Evolutionary conservation across 331 rosid species (phyloP), one percentile per base, ranked within the genome.

Genomic region (Quercus tomentella): DNA sequence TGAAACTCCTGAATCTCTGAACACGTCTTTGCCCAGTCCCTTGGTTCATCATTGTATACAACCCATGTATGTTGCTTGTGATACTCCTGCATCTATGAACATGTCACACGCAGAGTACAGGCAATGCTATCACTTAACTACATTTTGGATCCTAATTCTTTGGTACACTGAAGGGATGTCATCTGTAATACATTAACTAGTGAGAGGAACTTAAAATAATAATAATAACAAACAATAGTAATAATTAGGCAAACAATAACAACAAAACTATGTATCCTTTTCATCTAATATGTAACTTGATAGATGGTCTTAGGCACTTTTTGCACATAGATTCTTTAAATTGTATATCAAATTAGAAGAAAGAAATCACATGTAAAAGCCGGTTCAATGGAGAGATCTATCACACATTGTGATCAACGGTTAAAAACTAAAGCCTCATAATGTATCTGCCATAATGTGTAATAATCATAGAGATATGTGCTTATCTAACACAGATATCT

Each of bases 81-180:
- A 25, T 77, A 79, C 71, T 80, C 88, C 72, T 57, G 85, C 76
- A 85, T 85, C 78, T 87, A 86, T 33, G 86, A 84, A 83, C 90
- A 82, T 56, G 49, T 70, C 56, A 86, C 77, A 81, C 82, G 85
- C 57, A 86, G 55, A 56, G 81, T 83, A 82, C 86, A 79, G 62
- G 78, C 70, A 66, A 85, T 84, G 91, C 82, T 84, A 66, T 83
- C 84, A 58, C 88, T 78, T 49, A 87, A 65, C 70, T 76, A 80
- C 88, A 58, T 84, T 60, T 82, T 86, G 37, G 82, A 83, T 75
- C 91, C 83, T 67, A 89, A 67, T 78, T 89, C 92, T 82, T 88
- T 86, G 66, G 81, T 81, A 88, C 93, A 89, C 72, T 84, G 87
- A 76, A 86, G 75, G 61, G 89, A 85, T 83, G 81, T 65, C 73